These are phyloP conservation scores for Trichoderma hamatum DNA, from an alignment of 2,329 filamentous ascomycete genomes.

Conservation along the genomic window DNA sequence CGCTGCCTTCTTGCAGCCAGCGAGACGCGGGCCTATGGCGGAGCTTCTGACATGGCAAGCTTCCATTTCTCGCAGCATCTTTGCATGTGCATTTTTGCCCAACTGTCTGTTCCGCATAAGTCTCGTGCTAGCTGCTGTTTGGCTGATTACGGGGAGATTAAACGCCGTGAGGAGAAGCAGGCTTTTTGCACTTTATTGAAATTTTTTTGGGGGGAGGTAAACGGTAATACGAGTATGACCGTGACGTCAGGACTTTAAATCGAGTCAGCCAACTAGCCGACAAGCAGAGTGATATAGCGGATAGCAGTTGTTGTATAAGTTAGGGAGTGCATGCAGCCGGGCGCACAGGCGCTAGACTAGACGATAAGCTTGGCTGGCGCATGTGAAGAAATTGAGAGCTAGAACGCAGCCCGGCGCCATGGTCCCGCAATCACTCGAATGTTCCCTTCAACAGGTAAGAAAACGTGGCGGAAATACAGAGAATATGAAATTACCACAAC, in stretches of 20 bases:
- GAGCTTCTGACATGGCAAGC: slow-evolving; percentile 21
- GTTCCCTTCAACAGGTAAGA: background rate
- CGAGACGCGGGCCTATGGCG: slow-evolving; percentile 11
- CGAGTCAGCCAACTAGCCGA: background rate
- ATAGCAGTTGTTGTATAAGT: background rate
- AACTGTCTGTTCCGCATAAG: slow-evolving; percentile 18
- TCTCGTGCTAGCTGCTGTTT: background rate
- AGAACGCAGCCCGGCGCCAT: background rate
- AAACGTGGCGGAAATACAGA: background rate
- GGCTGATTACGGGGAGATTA: background rate
- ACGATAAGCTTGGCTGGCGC: background rate
- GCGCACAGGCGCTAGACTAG: background rate
- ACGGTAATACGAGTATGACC: background rate
- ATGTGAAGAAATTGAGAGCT: background rate
- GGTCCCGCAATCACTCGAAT: background rate
- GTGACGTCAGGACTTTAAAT: slow-evolving; percentile 18
- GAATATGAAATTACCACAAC: background rate
- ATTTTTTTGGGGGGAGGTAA: background rate
- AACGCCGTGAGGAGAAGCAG: slow-evolving; percentile 16
- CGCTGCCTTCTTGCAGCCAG: background rate
- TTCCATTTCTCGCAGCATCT: slow-evolving; percentile 12
- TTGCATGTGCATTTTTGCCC: slow-evolving; percentile 17
- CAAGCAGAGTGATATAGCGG: background rate
- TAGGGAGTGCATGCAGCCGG: background rate
- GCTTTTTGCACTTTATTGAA: background rate